Evolutionary conservation across 352 stramenopile genomes (phyloP).

Genomic region (Aphanomyces invadans): DNA sequence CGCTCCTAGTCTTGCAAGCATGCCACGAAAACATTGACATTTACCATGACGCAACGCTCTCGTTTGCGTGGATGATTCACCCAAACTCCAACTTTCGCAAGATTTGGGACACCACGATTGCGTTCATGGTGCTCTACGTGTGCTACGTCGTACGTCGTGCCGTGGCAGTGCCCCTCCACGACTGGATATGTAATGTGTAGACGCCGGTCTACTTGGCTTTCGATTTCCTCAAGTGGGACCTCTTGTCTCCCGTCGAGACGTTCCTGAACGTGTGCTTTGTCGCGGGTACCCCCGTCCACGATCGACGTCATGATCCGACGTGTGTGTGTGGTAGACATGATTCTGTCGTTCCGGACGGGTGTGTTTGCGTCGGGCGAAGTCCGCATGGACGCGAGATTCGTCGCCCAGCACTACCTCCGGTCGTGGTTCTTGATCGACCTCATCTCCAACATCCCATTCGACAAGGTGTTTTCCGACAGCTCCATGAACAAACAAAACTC

Average conservation of each 20-base stretch:
- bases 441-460: constrained; percentile 73
- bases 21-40: constrained; percentile 54
- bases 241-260: constrained; percentile 40
- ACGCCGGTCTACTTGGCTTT: constrained; percentile 55
- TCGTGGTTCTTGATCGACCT: constrained; percentile 81
- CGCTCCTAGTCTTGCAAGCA: neutral
- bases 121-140: constrained; percentile 68
- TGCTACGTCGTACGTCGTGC: constrained; percentile 46
- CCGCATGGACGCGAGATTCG: constrained; percentile 59
- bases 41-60: constrained; percentile 52
- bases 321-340: constrained; percentile 44
- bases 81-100: constrained; percentile 67
- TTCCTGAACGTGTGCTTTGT: constrained; percentile 79
- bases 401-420: constrained; percentile 60
- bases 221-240: constrained; percentile 54
- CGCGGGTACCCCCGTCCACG: constrained; percentile 26
- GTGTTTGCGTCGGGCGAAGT: constrained; percentile 70
- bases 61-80: constrained; percentile 63
- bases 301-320: neutral
- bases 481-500: constrained; percentile 34
- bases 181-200: constrained; percentile 15
- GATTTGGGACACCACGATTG: constrained; percentile 60
- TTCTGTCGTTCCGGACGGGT: constrained; percentile 68
- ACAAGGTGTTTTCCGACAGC: constrained; percentile 42
- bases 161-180: too few species aligned